These are phyloP conservation scores for Hymenoscyphus salicellus DNA, from an alignment of 2,329 filamentous ascomycete species.

Conservation along the genomic window DNA sequence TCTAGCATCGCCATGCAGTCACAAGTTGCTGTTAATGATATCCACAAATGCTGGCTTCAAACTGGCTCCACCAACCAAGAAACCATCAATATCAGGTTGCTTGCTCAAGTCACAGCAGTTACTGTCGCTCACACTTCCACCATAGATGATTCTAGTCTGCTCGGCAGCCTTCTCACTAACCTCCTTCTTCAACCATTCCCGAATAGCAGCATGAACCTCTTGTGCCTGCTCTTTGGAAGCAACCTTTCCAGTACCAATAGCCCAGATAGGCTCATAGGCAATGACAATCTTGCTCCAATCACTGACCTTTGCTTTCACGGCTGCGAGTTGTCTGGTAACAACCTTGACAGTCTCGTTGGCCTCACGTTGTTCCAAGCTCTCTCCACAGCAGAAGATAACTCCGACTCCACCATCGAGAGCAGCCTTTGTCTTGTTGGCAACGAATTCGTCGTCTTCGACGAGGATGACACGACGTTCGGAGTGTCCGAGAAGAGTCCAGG, in stretches of 20 bases:
- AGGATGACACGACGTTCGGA: slow-evolving; percentile 91
- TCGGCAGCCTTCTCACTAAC: slow-evolving; percentile 74
- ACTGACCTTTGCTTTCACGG: slow-evolving; percentile 72
- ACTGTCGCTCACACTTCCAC: slow-evolving; percentile 95
- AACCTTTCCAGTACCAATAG: slow-evolving; percentile 88
- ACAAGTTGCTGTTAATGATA: slow-evolving; percentile 61
- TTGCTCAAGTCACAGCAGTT: slow-evolving; percentile 92
- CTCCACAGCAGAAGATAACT: slow-evolving; percentile 97
- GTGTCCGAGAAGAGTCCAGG: slow-evolving; percentile 91
- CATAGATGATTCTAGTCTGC: slow-evolving; percentile 91
- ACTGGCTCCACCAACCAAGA: slow-evolving; percentile 93
- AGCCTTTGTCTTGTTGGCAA: slow-evolving; percentile 92
- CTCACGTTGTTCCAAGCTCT: slow-evolving; percentile 92
- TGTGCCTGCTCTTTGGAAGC: slow-evolving; percentile 86
- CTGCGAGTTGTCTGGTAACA: slow-evolving; percentile 79
- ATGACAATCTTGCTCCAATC: slow-evolving; percentile 96
- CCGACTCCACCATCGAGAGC: slow-evolving; percentile 81
- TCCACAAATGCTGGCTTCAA: slow-evolving; percentile 90
- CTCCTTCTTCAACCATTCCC: slow-evolving; percentile 78
- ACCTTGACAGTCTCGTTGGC: slow-evolving; percentile 79
- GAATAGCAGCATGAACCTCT: slow-evolving; percentile 89
- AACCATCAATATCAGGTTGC: slow-evolving; percentile 94
- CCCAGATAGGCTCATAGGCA: slow-evolving; percentile 99
- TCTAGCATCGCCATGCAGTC: slow-evolving; percentile 20
- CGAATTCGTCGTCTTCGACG: slow-evolving; percentile 78